phyloP scores from a whole-genome alignment of 2,329 filamentous ascomycete species.

The Aspergillus cejpii region DNA sequence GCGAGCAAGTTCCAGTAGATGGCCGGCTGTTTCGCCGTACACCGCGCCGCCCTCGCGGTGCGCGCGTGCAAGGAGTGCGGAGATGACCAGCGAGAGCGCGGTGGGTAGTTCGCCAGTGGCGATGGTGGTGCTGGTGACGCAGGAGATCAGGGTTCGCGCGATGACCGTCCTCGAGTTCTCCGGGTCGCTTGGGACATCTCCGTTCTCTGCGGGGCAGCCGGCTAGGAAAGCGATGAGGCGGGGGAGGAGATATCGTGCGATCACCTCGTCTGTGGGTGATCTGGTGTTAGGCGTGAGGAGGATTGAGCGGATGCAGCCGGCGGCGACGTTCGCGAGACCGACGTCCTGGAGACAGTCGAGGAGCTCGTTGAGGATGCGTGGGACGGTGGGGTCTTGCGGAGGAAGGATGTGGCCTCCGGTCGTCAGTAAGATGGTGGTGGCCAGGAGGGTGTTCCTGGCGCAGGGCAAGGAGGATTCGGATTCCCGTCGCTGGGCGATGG shows the following conservation, averaged over 20 bases:
- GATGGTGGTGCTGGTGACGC: conserved; percentile 47
- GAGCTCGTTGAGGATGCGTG: conserved; percentile 69
- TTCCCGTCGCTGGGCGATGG: conserved; percentile 45
- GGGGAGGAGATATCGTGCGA: conserved; percentile 68
- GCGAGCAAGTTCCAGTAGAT: conserved; percentile 74
- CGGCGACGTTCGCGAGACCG: conserved; percentile 69
- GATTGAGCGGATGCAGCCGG: conserved; percentile 80
- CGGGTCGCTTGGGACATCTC: conserved; percentile 59
- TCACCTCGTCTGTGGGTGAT: conserved; percentile 61
- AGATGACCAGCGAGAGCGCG: conserved; percentile 69
- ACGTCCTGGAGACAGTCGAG: conserved; percentile 67
- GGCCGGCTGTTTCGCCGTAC: conserved; percentile 66
- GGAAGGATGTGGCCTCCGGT: conserved; percentile 67
- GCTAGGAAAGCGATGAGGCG: conserved; percentile 69
- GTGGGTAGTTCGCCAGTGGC: conserved; percentile 26
- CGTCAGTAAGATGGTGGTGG: conserved; percentile 82
- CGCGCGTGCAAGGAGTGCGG: conserved; percentile 67
- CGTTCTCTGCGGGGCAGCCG: conserved; percentile 44
- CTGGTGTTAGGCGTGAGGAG: conserved; percentile 58
- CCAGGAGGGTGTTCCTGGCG: conserved; percentile 87
- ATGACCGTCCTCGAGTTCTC: conserved; percentile 66
- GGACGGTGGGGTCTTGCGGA: conserved; percentile 66
- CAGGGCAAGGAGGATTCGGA: conserved; percentile 71
- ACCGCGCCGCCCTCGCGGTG: conserved; percentile 53
- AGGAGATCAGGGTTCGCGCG: conserved; percentile 68